Evolutionary conservation across 129 eudicot species (phyloP).

Genomic region (Tanacetum coccineum): DNA sequence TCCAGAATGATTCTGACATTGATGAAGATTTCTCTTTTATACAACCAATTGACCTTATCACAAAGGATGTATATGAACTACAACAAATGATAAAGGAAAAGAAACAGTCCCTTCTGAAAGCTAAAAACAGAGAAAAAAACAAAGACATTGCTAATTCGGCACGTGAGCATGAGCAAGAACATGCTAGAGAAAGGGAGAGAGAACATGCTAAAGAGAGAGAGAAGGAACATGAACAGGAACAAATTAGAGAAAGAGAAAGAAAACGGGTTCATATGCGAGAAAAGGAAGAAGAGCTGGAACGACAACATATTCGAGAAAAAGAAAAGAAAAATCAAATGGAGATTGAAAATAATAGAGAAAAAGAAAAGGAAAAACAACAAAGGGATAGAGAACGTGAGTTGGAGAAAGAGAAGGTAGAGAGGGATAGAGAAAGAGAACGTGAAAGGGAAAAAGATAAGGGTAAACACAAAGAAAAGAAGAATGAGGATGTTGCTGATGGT

Average conservation of each 20-base stretch:
- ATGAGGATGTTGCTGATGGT: slow-evolving; percentile 39
- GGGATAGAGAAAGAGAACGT: slow-evolving; percentile 45
- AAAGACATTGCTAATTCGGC: slow-evolving; percentile 40
- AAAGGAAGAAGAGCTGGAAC: slow-evolving; percentile 31
- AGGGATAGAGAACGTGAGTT: slow-evolving; percentile 55
- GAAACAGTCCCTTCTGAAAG: slow-evolving; percentile 44
- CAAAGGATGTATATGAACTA: slow-evolving; percentile 74
- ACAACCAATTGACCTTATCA: slow-evolving; percentile 89
- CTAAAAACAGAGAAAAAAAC: slow-evolving; percentile 49
- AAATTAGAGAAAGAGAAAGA: slow-evolving; percentile 32
- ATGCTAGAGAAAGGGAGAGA: slow-evolving; percentile 40
- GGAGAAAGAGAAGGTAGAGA: slow-evolving; percentile 45
- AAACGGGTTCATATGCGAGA: slow-evolving; percentile 33
- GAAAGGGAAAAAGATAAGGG: slow-evolving; percentile 46
- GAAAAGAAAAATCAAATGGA: slow-evolving; percentile 38
- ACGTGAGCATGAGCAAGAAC: slow-evolving; percentile 47
- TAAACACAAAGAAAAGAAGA: slow-evolving; percentile 70
- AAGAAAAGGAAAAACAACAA: slow-evolving; percentile 56
- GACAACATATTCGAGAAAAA: slow-evolving; percentile 33
- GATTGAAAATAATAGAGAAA: slow-evolving; percentile 39
- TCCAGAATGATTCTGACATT: slow-evolving; percentile 72
- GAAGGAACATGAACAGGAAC: slow-evolving; percentile 43
- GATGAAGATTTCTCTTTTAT: slow-evolving; percentile 91
- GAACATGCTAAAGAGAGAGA: slow-evolving; percentile 39
- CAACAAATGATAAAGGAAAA: slow-evolving; percentile 77